These are phyloP conservation scores for Blastobotrys arbuscula DNA, from an alignment of 1,139 yeast species.

Conservation along the genomic window DNA sequence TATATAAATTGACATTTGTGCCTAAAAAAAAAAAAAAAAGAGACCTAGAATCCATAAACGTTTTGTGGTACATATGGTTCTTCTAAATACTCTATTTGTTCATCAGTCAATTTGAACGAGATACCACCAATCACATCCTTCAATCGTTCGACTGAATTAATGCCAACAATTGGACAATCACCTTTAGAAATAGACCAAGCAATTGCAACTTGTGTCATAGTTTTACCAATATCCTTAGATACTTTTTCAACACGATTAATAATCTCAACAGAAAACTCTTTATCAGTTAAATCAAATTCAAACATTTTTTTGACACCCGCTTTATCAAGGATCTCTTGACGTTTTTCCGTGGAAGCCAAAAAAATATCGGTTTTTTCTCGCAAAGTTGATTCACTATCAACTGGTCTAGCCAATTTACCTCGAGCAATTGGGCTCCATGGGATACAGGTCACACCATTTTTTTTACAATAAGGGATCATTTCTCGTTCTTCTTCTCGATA, in stretches of 20 bases:
- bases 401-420: constrained; percentile 44
- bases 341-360: not conserved
- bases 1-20: no score
- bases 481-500: constrained; percentile 58
- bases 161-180: constrained; percentile 49
- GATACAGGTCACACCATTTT: constrained; percentile 43
- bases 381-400: constrained; percentile 19
- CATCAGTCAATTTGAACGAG: constrained; percentile 40
- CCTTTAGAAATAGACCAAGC: constrained; percentile 55
- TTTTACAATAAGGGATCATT: constrained; percentile 49
- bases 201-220: constrained; percentile 51
- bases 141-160: constrained; percentile 45
- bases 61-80: constrained; percentile 38
- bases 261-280: constrained; percentile 30
- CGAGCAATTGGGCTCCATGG: constrained; percentile 52
- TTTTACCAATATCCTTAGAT: constrained; percentile 41
- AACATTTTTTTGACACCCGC: no score
- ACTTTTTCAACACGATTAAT: constrained; percentile 49
- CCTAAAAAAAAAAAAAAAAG: no score
- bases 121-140: constrained; percentile 48
- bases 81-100: constrained; percentile 45
- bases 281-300: no score
- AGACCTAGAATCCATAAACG: not conserved
- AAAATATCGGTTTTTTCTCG: not conserved
- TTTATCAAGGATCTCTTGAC: no score